Percentiles rank a stretch among this genome's conserved stretches.
These are phyloP conservation scores for Achaetomiella virescens DNA, from an alignment of 495 filamentous ascomycete species.

Conservation along the genomic window DNA sequence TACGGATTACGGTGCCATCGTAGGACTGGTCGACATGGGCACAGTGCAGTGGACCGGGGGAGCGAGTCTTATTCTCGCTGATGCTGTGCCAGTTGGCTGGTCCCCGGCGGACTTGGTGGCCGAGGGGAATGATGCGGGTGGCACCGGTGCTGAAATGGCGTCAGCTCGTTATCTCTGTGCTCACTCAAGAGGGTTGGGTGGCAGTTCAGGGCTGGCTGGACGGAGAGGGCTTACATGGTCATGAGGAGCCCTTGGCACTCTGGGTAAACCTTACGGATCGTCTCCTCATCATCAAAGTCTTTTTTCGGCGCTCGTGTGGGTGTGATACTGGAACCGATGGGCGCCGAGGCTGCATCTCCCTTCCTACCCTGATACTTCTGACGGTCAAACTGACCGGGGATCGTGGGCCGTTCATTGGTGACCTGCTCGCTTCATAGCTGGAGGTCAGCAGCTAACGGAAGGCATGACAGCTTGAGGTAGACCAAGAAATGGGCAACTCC, in stretches of 20 bases:
- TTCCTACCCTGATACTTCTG: conserved; percentile 33
- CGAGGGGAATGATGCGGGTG: conserved; percentile 58
- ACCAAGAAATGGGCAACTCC: not conserved
- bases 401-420: conserved; percentile 41
- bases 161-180: not conserved
- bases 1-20: conserved; percentile 48
- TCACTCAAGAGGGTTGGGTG: too few species aligned
- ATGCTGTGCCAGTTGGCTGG: conserved; percentile 33
- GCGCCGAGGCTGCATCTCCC: conserved; percentile 30
- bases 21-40: conserved; percentile 72
- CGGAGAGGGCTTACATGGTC: conserved; percentile 40
- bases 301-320: conserved; percentile 8
- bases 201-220: too few species aligned
- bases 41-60: conserved; percentile 56
- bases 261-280: conserved; percentile 51
- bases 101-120: conserved; percentile 63
- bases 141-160: conserved; percentile 52
- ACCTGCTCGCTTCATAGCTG: conserved; percentile 10
- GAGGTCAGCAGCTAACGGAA: not conserved
- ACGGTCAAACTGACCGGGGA: conserved; percentile 34
- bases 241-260: conserved; percentile 55
- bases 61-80: conserved; percentile 23
- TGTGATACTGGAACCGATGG: conserved; percentile 35
- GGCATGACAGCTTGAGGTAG: not conserved
- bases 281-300: conserved; percentile 25